These are phyloP conservation scores for Didymella pinodella DNA, from an alignment of 2,329 filamentous ascomycete genomes.

Conservation along the genomic window DNA sequence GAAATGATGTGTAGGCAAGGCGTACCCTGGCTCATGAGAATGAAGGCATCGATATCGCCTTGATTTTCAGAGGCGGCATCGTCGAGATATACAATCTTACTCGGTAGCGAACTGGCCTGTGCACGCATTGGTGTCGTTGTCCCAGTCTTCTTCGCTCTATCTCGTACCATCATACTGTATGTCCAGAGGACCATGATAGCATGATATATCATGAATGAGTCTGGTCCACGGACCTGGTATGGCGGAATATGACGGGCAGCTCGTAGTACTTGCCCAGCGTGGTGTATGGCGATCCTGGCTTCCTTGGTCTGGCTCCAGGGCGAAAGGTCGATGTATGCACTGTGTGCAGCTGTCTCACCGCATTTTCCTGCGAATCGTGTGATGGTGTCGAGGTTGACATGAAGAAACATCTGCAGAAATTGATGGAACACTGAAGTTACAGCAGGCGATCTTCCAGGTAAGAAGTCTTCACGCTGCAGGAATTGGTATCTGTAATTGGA, in stretches of 20 bases:
- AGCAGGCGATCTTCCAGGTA: conserved; percentile 42
- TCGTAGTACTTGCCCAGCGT: conserved; percentile 31
- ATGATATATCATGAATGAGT: conserved; percentile 33
- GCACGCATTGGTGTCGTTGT: conserved; percentile 16
- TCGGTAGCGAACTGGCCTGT: neutral
- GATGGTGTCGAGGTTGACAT: conserved; percentile 68
- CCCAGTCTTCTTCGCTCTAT: conserved; percentile 27
- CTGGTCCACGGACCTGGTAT: conserved; percentile 31
- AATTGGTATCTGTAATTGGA: conserved; percentile 51
- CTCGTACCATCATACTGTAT: conserved; percentile 34
- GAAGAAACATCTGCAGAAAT: conserved; percentile 67
- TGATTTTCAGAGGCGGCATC: conserved; percentile 17
- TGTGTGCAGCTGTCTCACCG: conserved; percentile 68
- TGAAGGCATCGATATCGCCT: conserved; percentile 22
- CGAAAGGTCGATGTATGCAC: conserved; percentile 64
- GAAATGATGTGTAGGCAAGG: conserved; percentile 23
- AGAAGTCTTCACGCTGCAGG: conserved; percentile 57
- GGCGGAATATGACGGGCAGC: conserved; percentile 25
- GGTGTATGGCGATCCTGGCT: conserved; percentile 28
- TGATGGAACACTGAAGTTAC: conserved; percentile 49
- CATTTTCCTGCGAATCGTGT: conserved; percentile 70
- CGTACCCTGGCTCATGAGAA: conserved; percentile 16
- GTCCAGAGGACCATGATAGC: conserved; percentile 37
- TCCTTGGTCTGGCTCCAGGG: conserved; percentile 57
- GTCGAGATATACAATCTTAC: conserved; percentile 21